phyloP scores from a whole-genome alignment of 73 alveolate genomes.

The Paramecium primaurelia region DNA sequence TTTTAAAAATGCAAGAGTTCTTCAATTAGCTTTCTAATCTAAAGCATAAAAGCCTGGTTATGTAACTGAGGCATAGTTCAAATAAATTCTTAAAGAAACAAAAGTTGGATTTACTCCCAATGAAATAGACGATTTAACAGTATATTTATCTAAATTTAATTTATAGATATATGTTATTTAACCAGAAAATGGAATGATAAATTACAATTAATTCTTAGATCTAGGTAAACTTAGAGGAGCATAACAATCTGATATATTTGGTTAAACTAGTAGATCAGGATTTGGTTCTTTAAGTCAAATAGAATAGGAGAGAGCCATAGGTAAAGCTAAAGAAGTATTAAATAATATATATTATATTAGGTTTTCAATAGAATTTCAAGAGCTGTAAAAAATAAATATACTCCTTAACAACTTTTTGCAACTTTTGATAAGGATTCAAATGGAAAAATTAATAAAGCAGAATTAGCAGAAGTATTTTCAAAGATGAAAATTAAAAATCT shows the following conservation, averaged over 20 bases:
- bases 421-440: not conserved
- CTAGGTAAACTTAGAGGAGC: conserved; percentile 8
- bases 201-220: not conserved
- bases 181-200: not conserved
- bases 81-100: not conserved
- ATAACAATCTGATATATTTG: conserved; percentile 18
- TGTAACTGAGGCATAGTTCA: not conserved
- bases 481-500: not conserved
- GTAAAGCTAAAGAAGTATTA: not conserved
- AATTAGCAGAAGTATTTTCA: not conserved
- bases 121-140: not conserved
- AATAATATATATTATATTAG: not conserved
- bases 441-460: not conserved
- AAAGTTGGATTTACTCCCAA: not conserved
- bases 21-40: not conserved
- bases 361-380: not conserved
- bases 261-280: conserved; percentile 1
- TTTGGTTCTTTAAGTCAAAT: not conserved
- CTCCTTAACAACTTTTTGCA: not conserved
- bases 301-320: conserved; percentile 36
- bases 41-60: not conserved
- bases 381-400: not conserved
- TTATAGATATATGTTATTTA: not conserved
- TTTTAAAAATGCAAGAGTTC: not conserved
- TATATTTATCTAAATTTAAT: not conserved